Percentiles rank a stretch among this genome's conserved stretches.
Evolutionary conservation across 2,329 filamentous ascomycete species (phyloP).

Genomic region (Anthostomella pinea): DNA sequence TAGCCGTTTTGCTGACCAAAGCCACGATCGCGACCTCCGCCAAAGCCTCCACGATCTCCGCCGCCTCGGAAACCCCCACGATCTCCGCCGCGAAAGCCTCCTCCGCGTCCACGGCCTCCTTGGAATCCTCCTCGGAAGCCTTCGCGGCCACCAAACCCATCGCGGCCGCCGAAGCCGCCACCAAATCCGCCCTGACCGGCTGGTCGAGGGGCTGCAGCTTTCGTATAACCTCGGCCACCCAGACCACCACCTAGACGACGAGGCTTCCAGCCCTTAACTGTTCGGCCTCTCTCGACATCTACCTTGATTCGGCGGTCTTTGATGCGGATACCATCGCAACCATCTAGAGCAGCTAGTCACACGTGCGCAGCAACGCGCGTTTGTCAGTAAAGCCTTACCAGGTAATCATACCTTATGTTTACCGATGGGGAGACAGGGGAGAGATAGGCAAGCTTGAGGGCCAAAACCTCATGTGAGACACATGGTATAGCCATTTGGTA

Average conservation of each 20-base stretch:
- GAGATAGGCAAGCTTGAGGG: slow-evolving; percentile 59
- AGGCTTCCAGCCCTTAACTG: slow-evolving; percentile 90
- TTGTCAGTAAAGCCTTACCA: slow-evolving; percentile 69
- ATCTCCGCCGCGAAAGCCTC: slow-evolving; percentile 32
- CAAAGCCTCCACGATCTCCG: slow-evolving; percentile 51
- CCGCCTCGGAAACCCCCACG: slow-evolving; percentile 43
- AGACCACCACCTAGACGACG: slow-evolving; percentile 88
- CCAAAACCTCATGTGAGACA: slow-evolving; percentile 49
- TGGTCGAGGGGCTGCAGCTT: slow-evolving; percentile 69
- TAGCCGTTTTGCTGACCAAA: slow-evolving; percentile 46
- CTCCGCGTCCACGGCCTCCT: slow-evolving; percentile 43
- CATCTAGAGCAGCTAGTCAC: slow-evolving; percentile 81
- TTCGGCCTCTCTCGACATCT: slow-evolving; percentile 93
- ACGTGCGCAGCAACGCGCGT: slow-evolving; percentile 56
- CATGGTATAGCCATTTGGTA: slow-evolving; percentile 30
- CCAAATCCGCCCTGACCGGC: slow-evolving; percentile 60
- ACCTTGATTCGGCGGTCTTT: slow-evolving; percentile 90
- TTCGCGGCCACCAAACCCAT: slow-evolving; percentile 57
- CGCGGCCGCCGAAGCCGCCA: slow-evolving; percentile 54
- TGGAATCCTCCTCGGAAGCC: slow-evolving; percentile 55
- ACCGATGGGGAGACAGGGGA: slow-evolving; percentile 13
- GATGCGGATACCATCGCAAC: slow-evolving; percentile 83
- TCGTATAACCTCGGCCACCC: slow-evolving; percentile 90
- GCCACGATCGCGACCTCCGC: slow-evolving; percentile 45
- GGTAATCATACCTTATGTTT: slow-evolving; percentile 40